A percentile compares a stretch with the other conserved stretches of the same genome.
phyloP scores from a whole-genome alignment of 2,329 filamentous ascomycete genomes.

The Sporothrix pseudoabietina region DNA sequence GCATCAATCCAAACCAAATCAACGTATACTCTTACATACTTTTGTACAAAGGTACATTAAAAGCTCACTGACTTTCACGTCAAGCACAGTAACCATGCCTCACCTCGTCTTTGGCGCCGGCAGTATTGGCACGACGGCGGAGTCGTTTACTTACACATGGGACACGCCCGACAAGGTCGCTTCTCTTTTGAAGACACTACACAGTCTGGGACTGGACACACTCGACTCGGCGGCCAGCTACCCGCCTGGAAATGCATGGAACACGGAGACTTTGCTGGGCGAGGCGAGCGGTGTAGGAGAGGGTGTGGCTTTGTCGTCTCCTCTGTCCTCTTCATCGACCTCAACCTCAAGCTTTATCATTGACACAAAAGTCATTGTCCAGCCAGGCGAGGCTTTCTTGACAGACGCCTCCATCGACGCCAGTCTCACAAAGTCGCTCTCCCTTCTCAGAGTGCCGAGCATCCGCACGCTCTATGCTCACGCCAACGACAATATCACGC shows the following conservation, averaged over 20 bases:
- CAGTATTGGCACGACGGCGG: constrained; percentile 34
- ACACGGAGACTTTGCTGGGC: constrained; percentile 35
- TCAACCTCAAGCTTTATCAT: constrained; percentile 29
- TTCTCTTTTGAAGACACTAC: constrained; percentile 31
- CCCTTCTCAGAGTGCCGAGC: constrained; percentile 25
- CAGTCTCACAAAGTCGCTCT: constrained; percentile 29
- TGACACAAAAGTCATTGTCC: constrained; percentile 33
- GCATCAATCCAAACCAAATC: neutral
- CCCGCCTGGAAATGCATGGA: constrained; percentile 34
- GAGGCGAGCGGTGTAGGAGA: constrained; percentile 26
- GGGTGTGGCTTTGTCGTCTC: neutral
- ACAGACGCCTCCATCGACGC: constrained; percentile 18
- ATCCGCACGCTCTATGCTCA: constrained; percentile 35
- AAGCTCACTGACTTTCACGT: too few relatives aligned
- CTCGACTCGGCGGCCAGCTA: constrained; percentile 36
- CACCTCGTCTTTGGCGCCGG: constrained; percentile 36
- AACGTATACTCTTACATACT: neutral
- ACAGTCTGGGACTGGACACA: constrained; percentile 33
- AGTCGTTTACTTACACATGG: constrained; percentile 34
- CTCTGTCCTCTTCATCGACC: too few relatives aligned
- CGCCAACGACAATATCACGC: constrained; percentile 39
- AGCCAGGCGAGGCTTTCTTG: constrained; percentile 13
- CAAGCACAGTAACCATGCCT: neutral
- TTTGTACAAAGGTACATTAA: neutral
- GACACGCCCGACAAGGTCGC: constrained; percentile 36